Evolutionary conservation across 208 protist species (phyloP), one percentile per base, ranked within the genome.

Genomic region (Phytomonas sp.): DNA sequence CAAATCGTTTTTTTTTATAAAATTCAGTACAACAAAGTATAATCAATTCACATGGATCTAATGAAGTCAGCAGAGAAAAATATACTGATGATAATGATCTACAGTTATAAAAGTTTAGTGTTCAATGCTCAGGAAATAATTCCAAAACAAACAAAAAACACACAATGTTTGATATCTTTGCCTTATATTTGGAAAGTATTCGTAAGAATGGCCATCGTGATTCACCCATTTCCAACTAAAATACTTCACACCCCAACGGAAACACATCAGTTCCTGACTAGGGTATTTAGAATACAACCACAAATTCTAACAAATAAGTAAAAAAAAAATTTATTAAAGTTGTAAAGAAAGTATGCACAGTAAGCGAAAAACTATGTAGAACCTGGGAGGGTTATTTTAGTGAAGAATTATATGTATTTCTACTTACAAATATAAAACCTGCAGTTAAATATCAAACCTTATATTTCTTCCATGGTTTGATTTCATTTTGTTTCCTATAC

Each of bases 1-100:
- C 6, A 49, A 49, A 49, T 49, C 2, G 40, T 49, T 49, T n/a
- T n/a, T 40, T 10, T 40, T 49, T 3, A 49, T 3, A 34, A 64
- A 64, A 34, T 12, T 64, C 36, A 16, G 61, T 73, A 71, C 26
- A 73, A 19, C 32, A 68, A 68, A 64, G 10, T 5, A 68, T 68
- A 19, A 31, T 26, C 2, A 64, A 64, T 64, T 16, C 60, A 40
- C 19, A 64, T 42, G 60, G 40, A 49, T 49, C 14, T 4, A 12
- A 19, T 23, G 40, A 49, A 23, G 40, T 49, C 14, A 49, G 3
- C 40, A 16, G 14, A 16, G 14, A 23, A 49, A 49, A 49, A 49
- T 16, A 12, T 23, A 49, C 40, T 12, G 1, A 49, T 37, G 19
- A 49, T 49, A 49, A 49, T 4, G 40, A 12, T 49, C 2, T 49